These are phyloP conservation scores for Camelina laxa DNA, from an alignment of 345 rosid genomes.

Conservation along the genomic window DNA sequence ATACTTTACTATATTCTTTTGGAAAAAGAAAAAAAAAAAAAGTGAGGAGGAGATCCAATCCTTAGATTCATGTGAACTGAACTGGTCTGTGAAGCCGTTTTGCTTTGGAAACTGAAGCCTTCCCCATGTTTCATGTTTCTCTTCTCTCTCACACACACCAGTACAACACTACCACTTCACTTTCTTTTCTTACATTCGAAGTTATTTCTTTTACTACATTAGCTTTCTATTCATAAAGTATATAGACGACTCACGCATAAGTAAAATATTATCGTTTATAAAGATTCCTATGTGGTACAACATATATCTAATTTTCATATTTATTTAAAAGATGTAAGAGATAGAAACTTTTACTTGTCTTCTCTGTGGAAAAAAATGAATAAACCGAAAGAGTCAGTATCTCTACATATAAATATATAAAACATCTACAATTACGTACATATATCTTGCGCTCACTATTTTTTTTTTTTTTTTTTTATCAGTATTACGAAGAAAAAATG, in stretches of 20 bases:
- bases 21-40: not conserved
- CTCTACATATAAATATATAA: not conserved
- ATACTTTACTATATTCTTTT: not conserved
- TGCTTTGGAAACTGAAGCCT: conserved; percentile 46
- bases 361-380: not conserved
- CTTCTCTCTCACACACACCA: not conserved
- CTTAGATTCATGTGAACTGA: conserved; percentile 34
- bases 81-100: conserved; percentile 29
- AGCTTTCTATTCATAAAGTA: not conserved
- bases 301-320: not conserved
- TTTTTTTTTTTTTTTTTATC: not conserved
- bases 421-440: not conserved
- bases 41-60: conserved; percentile 29
- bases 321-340: not conserved
- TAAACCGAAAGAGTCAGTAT: not conserved
- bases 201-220: not conserved
- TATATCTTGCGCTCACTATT: not conserved
- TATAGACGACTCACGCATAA: not conserved
- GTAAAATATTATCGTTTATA: not conserved
- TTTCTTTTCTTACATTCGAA: conserved; percentile 21
- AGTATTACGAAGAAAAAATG: not conserved
- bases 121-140: conserved; percentile 32
- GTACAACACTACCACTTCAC: conserved; percentile 4
- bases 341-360: not conserved
- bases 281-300: not conserved